A percentile compares a stretch with the other conserved stretches of the same genome.
These are phyloP conservation scores for Xylaria sp. DNA, from an alignment of 2,329 filamentous ascomycete species.

Conservation along the genomic window DNA sequence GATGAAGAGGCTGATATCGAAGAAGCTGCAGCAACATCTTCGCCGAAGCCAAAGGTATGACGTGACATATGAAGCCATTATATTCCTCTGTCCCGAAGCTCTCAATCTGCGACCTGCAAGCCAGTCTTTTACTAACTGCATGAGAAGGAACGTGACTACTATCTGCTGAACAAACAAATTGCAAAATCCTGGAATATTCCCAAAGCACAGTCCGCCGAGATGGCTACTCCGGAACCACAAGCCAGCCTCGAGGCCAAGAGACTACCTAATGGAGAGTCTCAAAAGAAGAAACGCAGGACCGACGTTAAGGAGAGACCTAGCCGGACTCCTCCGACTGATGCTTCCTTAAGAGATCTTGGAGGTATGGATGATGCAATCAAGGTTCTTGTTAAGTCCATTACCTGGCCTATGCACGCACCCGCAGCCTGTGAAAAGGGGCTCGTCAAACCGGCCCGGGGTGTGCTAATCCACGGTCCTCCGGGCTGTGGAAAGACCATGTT, in stretches of 20 bases:
- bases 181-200: constrained; percentile 55
- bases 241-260: constrained; percentile 56
- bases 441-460: constrained; percentile 76
- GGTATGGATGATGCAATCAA: constrained; percentile 79
- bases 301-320: constrained; percentile 62
- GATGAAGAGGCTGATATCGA: constrained; percentile 48
- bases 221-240: constrained; percentile 35
- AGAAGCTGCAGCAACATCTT: constrained; percentile 40
- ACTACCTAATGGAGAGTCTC: constrained; percentile 73
- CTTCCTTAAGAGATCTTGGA: constrained; percentile 78
- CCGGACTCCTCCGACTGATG: constrained; percentile 72
- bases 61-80: not conserved
- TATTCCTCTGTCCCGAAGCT: not conserved
- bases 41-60: constrained; percentile 46
- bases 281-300: constrained; percentile 71
- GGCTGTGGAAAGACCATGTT: constrained; percentile 90
- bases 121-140: constrained; percentile 13
- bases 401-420: constrained; percentile 76
- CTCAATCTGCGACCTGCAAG: not conserved
- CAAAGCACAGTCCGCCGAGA: constrained; percentile 42
- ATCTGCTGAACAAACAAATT: constrained; percentile 56
- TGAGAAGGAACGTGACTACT: constrained; percentile 47
- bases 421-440: constrained; percentile 73
- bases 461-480: constrained; percentile 83
- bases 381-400: constrained; percentile 76